Conservation (phyloP, 306 rosid species). For the Sicyos baderoa region DNA sequence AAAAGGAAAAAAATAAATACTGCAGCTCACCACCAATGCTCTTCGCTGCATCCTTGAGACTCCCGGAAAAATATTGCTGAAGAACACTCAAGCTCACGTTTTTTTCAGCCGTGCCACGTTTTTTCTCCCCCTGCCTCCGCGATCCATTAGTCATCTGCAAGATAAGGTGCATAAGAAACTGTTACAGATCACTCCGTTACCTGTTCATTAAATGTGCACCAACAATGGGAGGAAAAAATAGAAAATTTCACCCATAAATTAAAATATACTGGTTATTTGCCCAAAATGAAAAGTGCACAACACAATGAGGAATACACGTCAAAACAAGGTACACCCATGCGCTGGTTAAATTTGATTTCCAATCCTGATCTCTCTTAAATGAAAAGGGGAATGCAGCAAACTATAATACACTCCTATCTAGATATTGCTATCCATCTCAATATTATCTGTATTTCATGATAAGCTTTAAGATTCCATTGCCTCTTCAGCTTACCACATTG, state of each 20-base stretch:
- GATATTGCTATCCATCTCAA: background rate
- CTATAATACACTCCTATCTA: background rate
- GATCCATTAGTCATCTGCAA: constrained; percentile 43
- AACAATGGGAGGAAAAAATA: background rate
- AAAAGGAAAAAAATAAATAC: background rate
- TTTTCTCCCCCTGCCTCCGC: constrained; percentile 45
- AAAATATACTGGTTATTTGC: background rate
- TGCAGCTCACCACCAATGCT: constrained; percentile 66
- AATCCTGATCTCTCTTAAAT: background rate
- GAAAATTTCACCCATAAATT: background rate
- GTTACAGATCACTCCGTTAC: constrained; percentile 16
- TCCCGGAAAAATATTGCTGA: constrained; percentile 81
- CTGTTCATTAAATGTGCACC: constrained; percentile 15
- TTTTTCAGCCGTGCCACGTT: constrained; percentile 52
- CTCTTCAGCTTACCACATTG: background rate
- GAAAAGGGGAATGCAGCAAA: background rate
- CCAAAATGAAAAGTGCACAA: background rate
- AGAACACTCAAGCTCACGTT: constrained; percentile 77
- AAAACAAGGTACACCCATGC: background rate
- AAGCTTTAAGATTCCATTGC: background rate
- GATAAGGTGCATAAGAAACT: background rate
- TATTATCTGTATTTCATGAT: background rate
- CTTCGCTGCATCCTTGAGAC: constrained; percentile 91
- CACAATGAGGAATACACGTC: background rate
- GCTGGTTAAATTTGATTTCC: background rate